Evolutionary conservation across 2,329 filamentous ascomycete species (phyloP).

Genomic region (Grosmannia serpens): DNA sequence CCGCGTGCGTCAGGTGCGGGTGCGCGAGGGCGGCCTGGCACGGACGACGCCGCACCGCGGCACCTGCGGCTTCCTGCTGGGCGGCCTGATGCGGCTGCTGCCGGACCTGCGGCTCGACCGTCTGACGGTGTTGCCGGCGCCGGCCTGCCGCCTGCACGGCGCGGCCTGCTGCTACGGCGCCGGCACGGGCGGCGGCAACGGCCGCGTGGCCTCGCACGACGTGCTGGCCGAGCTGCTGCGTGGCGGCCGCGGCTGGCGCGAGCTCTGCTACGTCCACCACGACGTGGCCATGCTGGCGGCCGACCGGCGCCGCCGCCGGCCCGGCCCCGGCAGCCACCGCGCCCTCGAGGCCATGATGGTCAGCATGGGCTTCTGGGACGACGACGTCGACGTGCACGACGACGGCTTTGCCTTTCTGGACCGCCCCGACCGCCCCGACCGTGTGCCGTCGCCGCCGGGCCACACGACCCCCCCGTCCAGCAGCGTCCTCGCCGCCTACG

Average conservation of each 20-base stretch:
- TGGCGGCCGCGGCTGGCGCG: conserved; percentile 11
- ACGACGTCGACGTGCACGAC: conserved; percentile 8
- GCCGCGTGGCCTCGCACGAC: conserved; percentile 7
- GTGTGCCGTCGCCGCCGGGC: not conserved
- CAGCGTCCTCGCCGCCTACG: conserved; percentile 6
- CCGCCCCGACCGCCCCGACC: not conserved
- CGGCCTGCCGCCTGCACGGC: conserved; percentile 9
- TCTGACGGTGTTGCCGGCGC: conserved; percentile 11
- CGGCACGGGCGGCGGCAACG: not conserved
- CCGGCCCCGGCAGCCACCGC: not conserved
- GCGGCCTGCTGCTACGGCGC: not conserved
- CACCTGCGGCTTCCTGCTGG: conserved; percentile 8
- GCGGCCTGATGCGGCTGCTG: conserved; percentile 13
- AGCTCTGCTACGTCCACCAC: conserved; percentile 14
- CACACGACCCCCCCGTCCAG: not conserved
- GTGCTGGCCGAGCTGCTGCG: conserved; percentile 11
- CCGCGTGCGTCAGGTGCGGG: conserved; percentile 11
- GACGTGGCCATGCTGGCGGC: conserved; percentile 10
- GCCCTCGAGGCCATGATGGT: conserved; percentile 15
- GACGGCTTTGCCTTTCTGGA: conserved; percentile 5
- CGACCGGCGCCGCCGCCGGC: not conserved
- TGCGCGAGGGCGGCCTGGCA: conserved; percentile 10
- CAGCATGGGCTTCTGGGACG: conserved; percentile 14
- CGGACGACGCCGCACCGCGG: conserved; percentile 3
- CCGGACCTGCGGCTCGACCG: conserved; percentile 12